phyloP scores from a whole-genome alignment of 768 basidiomycete genomes.

The Leccinellum rugosiceps region DNA sequence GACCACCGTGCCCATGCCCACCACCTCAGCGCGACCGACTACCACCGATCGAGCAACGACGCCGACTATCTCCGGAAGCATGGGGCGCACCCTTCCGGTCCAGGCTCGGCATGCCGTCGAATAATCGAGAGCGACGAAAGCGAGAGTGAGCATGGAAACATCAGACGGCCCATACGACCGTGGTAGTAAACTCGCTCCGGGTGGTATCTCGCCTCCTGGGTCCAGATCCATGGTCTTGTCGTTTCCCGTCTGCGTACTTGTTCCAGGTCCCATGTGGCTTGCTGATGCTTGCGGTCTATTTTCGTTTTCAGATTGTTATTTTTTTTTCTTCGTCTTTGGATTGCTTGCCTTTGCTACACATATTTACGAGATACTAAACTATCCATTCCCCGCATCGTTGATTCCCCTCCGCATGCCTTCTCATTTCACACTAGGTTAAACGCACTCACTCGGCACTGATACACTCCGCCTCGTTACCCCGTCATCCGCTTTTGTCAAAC shows the following conservation, averaged over 20 bases:
- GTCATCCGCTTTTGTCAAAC: neutral
- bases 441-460: slow-evolving; percentile 1
- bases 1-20: slow-evolving; percentile 15
- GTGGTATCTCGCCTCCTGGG: neutral
- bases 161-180: slow-evolving; percentile 41
- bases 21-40: slow-evolving; percentile 7
- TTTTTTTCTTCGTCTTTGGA: neutral
- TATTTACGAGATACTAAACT: slow-evolving; percentile 6
- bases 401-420: slow-evolving; percentile 16
- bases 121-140: slow-evolving; percentile 33
- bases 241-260: neutral
- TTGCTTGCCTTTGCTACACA: slow-evolving; percentile 9
- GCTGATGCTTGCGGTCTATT: neutral
- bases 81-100: slow-evolving; percentile 16
- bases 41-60: slow-evolving; percentile 7
- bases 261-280: neutral
- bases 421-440: slow-evolving; percentile 8
- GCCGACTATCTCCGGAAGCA: slow-evolving; percentile 5
- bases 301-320: neutral
- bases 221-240: neutral
- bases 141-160: slow-evolving; percentile 32
- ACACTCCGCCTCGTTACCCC: neutral
- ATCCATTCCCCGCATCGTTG: slow-evolving; percentile 15
- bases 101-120: slow-evolving; percentile 28
- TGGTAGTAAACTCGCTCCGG: slow-evolving; percentile 34